Evolutionary conservation across 2,329 filamentous ascomycete species (phyloP).

Genomic region (Tolypocladium ovalisporum): DNA sequence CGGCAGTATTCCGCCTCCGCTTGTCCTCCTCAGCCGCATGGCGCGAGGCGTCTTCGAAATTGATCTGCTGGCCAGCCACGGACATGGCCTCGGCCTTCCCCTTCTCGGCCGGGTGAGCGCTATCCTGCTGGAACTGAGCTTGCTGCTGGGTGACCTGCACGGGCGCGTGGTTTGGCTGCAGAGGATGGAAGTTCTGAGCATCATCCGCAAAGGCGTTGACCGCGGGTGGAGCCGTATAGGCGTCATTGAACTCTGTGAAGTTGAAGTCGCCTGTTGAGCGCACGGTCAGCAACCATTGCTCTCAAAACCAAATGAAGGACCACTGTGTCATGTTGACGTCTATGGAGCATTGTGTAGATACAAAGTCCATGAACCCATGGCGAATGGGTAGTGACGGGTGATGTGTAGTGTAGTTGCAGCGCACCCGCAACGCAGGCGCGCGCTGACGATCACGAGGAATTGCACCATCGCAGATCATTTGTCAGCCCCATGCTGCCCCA

Average conservation of each 20-base stretch:
- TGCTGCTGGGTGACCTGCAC: conserved; percentile 26
- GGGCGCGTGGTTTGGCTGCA: conserved; percentile 41
- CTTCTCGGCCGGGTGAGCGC: conserved; percentile 28
- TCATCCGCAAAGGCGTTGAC: conserved; percentile 28
- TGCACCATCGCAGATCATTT: conserved; percentile 44
- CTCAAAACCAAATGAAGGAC: background rate
- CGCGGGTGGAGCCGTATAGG: conserved; percentile 39
- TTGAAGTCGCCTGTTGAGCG: conserved; percentile 47
- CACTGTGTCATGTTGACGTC: background rate
- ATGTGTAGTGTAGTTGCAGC: background rate
- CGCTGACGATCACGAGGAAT: conserved; percentile 45
- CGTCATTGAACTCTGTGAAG: conserved; percentile 42
- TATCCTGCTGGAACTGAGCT: conserved; percentile 18
- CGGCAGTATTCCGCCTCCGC: conserved; percentile 78
- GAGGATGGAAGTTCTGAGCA: conserved; percentile 33
- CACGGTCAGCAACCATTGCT: conserved; percentile 5
- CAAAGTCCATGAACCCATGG: background rate
- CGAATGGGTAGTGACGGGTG: background rate
- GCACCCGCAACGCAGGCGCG: background rate
- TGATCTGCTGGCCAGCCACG: conserved; percentile 32
- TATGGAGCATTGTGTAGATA: background rate
- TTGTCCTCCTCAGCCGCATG: conserved; percentile 80
- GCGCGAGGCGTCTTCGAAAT: conserved; percentile 61
- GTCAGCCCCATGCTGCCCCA: conserved; percentile 22
- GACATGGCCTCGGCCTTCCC: conserved; percentile 31